Evolutionary conservation across 306 rosid species (phyloP).

Genomic region (Lablab purpureus): DNA sequence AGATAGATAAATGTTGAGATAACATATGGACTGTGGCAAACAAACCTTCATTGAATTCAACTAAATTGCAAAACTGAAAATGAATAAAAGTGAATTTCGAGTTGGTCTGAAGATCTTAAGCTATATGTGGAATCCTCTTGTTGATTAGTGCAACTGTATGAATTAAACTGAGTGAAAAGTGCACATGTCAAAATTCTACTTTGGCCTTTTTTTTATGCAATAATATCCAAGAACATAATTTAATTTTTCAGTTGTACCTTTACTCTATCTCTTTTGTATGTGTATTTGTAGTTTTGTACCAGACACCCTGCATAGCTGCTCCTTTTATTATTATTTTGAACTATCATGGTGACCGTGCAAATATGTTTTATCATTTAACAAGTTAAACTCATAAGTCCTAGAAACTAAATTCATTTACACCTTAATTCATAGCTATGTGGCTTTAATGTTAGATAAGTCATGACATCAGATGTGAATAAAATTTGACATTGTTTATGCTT

Average conservation of each 20-base stretch:
- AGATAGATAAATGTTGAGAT: constrained; percentile 6
- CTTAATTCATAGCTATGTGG: background rate
- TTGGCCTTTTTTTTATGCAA: background rate
- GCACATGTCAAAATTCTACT: background rate
- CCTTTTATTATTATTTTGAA: background rate
- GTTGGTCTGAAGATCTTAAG: constrained; percentile 11
- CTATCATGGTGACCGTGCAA: background rate
- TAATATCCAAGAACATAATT: background rate
- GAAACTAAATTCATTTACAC: background rate
- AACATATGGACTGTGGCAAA: background rate
- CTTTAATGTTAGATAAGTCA: background rate
- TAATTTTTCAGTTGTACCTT: background rate
- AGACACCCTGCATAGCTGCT: too few relatives aligned
- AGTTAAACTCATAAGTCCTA: background rate
- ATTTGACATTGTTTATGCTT: constrained; percentile 3
- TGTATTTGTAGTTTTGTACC: background rate
- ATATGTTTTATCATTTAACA: constrained; percentile 3
- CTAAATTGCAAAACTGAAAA: background rate
- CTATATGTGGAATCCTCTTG: background rate
- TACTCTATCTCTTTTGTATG: background rate
- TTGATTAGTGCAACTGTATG: too few relatives aligned
- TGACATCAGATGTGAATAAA: constrained; percentile 1
- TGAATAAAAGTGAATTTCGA: background rate
- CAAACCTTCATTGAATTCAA: background rate
- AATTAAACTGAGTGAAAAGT: too few relatives aligned